Conservation (phyloP, 2,329 filamentous ascomycete genomes). For the Aspergillus neotritici region DNA sequence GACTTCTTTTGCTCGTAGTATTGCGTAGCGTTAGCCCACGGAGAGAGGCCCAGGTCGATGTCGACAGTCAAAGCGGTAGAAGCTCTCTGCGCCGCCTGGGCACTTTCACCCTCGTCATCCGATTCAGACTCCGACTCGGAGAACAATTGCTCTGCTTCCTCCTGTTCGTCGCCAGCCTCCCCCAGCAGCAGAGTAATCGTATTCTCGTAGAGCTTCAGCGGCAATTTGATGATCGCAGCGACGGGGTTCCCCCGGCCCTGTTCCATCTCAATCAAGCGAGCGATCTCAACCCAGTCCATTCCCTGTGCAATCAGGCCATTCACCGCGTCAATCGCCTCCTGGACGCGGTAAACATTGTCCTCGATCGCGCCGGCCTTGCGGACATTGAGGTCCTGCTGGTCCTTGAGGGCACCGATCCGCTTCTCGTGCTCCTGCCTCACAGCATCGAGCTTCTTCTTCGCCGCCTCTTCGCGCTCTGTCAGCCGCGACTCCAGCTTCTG, state of each 20-base stretch:
- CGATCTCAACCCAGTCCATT: constrained; percentile 97
- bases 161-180: constrained; percentile 62
- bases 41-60: constrained; percentile 73
- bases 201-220: constrained; percentile 85
- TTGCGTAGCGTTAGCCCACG: constrained; percentile 82
- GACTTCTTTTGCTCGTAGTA: constrained; percentile 87
- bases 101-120: constrained; percentile 26
- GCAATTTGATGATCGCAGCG: constrained; percentile 77
- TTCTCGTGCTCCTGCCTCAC: constrained; percentile 77
- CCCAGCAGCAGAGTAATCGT: constrained; percentile 73
- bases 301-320: constrained; percentile 87
- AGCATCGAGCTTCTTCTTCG: constrained; percentile 78
- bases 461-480: constrained; percentile 72
- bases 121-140: constrained; percentile 57
- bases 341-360: constrained; percentile 82
- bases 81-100: constrained; percentile 18
- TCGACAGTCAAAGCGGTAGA: constrained; percentile 62
- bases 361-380: constrained; percentile 87
- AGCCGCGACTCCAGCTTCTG: constrained; percentile 83
- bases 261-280: constrained; percentile 79
- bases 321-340: constrained; percentile 87
- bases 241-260: constrained; percentile 76
- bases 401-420: constrained; percentile 75
- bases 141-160: constrained; percentile 58
- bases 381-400: constrained; percentile 73